Percentiles rank a stretch among this genome's conserved stretches.
Evolutionary conservation across 73 alveolate genomes (phyloP).

Genomic region (Breviolum minutum): DNA sequence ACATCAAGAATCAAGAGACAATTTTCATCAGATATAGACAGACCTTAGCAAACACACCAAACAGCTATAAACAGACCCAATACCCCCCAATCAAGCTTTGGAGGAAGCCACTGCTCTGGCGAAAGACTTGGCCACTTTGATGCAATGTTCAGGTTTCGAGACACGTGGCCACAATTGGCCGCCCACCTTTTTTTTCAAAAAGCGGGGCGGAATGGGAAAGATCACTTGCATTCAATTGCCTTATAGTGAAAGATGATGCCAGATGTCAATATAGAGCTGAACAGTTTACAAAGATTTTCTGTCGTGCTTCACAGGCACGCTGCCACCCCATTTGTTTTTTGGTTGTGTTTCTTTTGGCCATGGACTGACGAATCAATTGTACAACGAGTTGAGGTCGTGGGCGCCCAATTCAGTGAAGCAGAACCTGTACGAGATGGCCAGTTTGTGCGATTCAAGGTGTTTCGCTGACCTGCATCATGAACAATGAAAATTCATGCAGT

Average conservation of each 20-base stretch:
- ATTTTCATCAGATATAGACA: too few relatives aligned
- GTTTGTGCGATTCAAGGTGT: constrained; percentile 15
- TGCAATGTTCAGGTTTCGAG: not conserved
- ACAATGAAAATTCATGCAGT: not conserved
- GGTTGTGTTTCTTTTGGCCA: too few relatives aligned
- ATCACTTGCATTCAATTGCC: too few relatives aligned
- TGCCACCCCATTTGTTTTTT: too few relatives aligned
- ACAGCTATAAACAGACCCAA: too few relatives aligned
- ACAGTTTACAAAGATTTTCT: not conserved
- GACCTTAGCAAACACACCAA: too few relatives aligned
- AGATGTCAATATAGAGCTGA: not conserved
- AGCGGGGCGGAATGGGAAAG: too few relatives aligned
- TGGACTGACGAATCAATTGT: not conserved
- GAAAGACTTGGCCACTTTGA: not conserved
- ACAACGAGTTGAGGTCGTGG: not conserved
- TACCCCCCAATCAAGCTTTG: too few relatives aligned
- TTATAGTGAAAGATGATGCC: not conserved
- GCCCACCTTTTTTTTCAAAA: too few relatives aligned
- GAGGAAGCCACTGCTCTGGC: constrained; percentile 58
- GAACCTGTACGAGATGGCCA: constrained; percentile 64
- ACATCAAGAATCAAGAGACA: too few relatives aligned
- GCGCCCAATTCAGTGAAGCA: constrained; percentile 26
- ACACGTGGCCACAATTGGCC: too few relatives aligned
- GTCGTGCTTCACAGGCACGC: too few relatives aligned
- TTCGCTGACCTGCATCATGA: not conserved